Base-by-base conservation (phyloP, 352 stramenopile genomes). In the Phytophthora pisi region DNA sequence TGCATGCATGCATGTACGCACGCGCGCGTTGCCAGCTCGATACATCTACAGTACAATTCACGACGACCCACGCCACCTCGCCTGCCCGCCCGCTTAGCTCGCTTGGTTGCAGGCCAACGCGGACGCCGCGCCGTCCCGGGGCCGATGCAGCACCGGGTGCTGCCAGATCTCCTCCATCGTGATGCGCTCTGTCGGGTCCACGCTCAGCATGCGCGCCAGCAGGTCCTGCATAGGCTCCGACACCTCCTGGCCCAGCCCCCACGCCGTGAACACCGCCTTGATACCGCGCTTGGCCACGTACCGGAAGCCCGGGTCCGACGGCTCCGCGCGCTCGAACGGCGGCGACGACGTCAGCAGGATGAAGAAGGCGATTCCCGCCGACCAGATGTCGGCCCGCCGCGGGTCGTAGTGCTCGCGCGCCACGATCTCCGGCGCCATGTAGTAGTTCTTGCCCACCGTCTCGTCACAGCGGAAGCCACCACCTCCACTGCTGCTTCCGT, bases 381-480 rank as follows among this genome's bases (percentile, higher is more conserved):
- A 96, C 95, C 95, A 98, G 42, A 98, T 76, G 70, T 99, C 96
- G 38, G 95, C 88, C 11, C 84, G 75, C 61, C 93, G 96, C 4
- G 95, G 95, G 81, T 99, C 95, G 78, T 99, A 98, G 31, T 71
- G 47, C 36, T 80, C 65, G 78, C 89, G 40, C 11, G 71, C 70
- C 36, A 95, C 84, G 50, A 98, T 87, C 78, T 99, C 97, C 1
- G 96, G 97, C n/a, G 93, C 94, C 92, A 99, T 99, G 74, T 99
- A 99, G 66, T 98, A 98, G 54, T 95, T 87, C 70, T 99, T 98
- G 43, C 97, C 97, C 72, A 91, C 85, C 49, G 66, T 79, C 49
- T 89, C 82, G 16, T 76, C 59, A 47, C 84, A 90, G 20, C 57
- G 47, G 88, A 91, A 82, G 13, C 16, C 34, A 7, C 26, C 26